Conservation (phyloP, 1,284 basidiomycete genomes). For the Malassezia slooffiae region DNA sequence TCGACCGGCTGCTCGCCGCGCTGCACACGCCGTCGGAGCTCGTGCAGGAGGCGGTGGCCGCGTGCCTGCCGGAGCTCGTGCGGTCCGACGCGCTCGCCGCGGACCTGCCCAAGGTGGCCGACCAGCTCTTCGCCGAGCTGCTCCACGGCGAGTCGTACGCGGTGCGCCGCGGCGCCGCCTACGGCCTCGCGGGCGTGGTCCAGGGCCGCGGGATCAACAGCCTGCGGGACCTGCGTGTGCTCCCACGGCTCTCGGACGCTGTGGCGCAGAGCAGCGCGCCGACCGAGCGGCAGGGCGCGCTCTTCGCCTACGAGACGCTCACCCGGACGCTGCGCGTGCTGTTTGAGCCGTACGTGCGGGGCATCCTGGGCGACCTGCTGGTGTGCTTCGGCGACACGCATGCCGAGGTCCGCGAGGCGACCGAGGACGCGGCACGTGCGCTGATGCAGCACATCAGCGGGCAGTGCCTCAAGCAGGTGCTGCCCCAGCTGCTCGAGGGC, state of each 20-base stretch:
- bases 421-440: conserved; percentile 78
- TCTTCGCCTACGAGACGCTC: conserved; percentile 83
- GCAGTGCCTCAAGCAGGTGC: conserved; percentile 68
- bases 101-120: conserved; percentile 53
- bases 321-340: conserved; percentile 71
- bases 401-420: conserved; percentile 84
- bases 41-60: conserved; percentile 91
- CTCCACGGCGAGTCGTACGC: conserved; percentile 63
- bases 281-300: conserved; percentile 79
- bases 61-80: conserved; percentile 73
- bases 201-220: conserved; percentile 76
- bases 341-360: conserved; percentile 86
- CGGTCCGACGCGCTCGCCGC: conserved; percentile 54
- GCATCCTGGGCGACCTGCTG: conserved; percentile 74
- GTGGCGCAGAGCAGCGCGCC: conserved; percentile 80
- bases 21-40: conserved; percentile 90
- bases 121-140: conserved; percentile 60
- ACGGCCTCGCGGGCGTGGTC: conserved; percentile 84
- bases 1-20: conserved; percentile 79
- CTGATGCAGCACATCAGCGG: conserved; percentile 78
- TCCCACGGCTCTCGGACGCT: conserved; percentile 63
- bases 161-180: conserved; percentile 81
- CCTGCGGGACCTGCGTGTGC: conserved; percentile 72
- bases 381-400: conserved; percentile 79
- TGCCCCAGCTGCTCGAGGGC: conserved; percentile 78